Base-by-base conservation (phyloP, 352 stramenopile genomes). In the Pythium myriotylum region DNA sequence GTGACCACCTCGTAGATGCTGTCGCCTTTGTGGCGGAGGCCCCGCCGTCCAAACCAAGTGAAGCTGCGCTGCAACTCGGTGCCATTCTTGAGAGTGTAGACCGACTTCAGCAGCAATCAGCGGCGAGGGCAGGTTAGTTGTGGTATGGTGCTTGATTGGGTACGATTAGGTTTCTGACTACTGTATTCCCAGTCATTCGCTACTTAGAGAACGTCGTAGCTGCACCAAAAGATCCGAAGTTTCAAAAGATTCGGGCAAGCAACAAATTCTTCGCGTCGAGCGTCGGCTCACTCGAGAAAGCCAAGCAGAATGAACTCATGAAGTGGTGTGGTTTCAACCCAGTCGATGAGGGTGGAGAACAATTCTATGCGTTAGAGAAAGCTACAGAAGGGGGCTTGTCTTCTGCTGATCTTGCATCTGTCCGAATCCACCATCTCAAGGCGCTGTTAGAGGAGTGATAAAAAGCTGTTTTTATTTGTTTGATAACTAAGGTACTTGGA, bases 221-320 rank as follows among this genome's bases (percentile, higher is more conserved):
- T 12, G 67, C 85, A 9, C 82, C 84, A 6, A 40, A 67, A 6
- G 81, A 95, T 12, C 22, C 27, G 0, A 91, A 89, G 27, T 91
- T 88, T 59, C 79, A 89, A 46, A 74, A 76, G 42, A 92, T 95
- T 56, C 82, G 79, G 27, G 70, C 70, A 12, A 84, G 69, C 54
- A 95, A 95, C 67, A 81, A 79, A 27, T 93, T 79, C 41, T 95
- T 95, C 35, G 55, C 54, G 9, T 70, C 72, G 4, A 90, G 75
- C 26, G 53, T 94, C 12, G 77, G 65, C 4, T n/a, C 26, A 4
- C 45, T 81, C 3, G 20, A 17, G 14, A 37, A 13, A 8, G 62
- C 32, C 13, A 19, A 47, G 5, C 33, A 32, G 1, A 41, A 6
- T 7, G 13, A n/a, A 26, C 76, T 79, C 33, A 75, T 79, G 72